Conservation (phyloP, 306 rosid genomes). For the Mucuna pruriens region DNA sequence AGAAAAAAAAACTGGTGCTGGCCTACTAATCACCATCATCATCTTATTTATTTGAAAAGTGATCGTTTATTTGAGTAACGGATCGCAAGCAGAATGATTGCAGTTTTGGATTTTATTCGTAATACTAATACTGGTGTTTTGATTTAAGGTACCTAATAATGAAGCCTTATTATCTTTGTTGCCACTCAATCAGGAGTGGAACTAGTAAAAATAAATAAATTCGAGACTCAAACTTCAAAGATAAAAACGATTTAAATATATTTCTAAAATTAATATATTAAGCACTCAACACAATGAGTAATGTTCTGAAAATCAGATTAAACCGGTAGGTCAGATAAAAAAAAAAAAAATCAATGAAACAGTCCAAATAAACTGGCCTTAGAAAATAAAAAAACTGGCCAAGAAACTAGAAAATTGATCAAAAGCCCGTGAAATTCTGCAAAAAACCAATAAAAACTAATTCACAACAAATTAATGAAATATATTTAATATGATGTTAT, state of each 20-base stretch:
- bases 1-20: neutral
- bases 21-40: neutral
- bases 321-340: no score
- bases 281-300: no score
- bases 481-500: no score
- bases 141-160: slow-evolving; percentile 1
- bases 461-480: no score
- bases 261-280: neutral
- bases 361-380: no score
- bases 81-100: neutral
- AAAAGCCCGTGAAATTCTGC: no score
- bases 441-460: no score
- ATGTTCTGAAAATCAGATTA: no score
- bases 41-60: neutral
- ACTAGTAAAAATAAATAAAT: neutral
- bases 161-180: neutral
- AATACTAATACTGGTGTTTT: neutral
- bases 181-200: neutral
- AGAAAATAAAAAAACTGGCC: no score
- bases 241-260: neutral
- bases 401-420: no score
- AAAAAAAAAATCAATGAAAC: no score
- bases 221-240: neutral
- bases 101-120: neutral
- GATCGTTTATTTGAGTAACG: neutral